A percentile compares a stretch with the other conserved stretches of the same genome.
Conservation (phyloP, 805 yeast species). For the Ogataea paradorogensis region DNA sequence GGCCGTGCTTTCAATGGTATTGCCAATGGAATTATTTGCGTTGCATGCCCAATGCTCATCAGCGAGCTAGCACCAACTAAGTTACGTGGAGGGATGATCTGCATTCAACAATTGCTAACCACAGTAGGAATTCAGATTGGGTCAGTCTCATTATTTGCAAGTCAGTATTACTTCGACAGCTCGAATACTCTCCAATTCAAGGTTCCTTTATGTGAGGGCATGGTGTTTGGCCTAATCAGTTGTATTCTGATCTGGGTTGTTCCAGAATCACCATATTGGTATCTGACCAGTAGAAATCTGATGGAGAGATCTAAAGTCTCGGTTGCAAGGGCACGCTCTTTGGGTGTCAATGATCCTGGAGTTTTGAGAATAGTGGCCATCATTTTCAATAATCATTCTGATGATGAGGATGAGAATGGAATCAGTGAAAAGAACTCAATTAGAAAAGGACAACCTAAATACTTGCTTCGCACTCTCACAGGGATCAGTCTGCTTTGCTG, state of each 20-base stretch:
- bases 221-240: slow-evolving; percentile 15
- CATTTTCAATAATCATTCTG: slow-evolving; percentile 19
- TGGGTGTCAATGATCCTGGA: slow-evolving; percentile 21
- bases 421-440: slow-evolving; percentile 15
- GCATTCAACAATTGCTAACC: slow-evolving; percentile 33
- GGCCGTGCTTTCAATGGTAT: slow-evolving; percentile 33
- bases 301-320: slow-evolving; percentile 19
- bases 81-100: slow-evolving; percentile 31
- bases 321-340: slow-evolving; percentile 20
- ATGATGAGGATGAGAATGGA: slow-evolving; percentile 6
- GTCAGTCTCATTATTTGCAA: slow-evolving; percentile 22
- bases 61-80: slow-evolving; percentile 34
- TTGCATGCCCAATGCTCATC: slow-evolving; percentile 36
- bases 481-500: slow-evolving; percentile 31
- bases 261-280: slow-evolving; percentile 37
- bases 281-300: slow-evolving; percentile 13
- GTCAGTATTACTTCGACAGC: slow-evolving; percentile 10
- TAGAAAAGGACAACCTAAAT: slow-evolving; percentile 30
- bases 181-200: slow-evolving; percentile 22
- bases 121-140: slow-evolving; percentile 36
- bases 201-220: slow-evolving; percentile 23
- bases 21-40: slow-evolving; percentile 32
- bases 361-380: slow-evolving; percentile 20
- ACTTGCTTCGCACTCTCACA: slow-evolving; percentile 26
- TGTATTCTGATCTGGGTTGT: slow-evolving; percentile 26